A percentile compares a stretch with the other conserved stretches of the same genome.
Evolutionary conservation across 2,329 filamentous ascomycete species (phyloP).

Genomic region (Aaosphaeria arxii): DNA sequence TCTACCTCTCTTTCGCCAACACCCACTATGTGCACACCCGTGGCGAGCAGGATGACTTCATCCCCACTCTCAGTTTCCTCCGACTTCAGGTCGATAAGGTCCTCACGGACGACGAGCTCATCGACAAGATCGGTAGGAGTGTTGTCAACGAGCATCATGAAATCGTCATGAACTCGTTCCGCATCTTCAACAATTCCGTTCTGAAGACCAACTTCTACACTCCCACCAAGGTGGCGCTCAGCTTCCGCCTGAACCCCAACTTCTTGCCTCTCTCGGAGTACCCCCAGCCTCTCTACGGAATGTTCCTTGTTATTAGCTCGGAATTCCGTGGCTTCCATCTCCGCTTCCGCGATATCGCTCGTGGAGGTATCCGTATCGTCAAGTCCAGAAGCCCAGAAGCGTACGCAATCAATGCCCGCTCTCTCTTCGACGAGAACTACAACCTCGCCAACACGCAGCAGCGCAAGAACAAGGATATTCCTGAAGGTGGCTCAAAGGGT

Average conservation of each 20-base stretch:
- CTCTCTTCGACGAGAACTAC: constrained; percentile 98
- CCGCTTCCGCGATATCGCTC: constrained; percentile 93
- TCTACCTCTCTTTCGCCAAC: constrained; percentile 90
- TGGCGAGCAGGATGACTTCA: constrained; percentile 64
- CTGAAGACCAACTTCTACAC: constrained; percentile 98
- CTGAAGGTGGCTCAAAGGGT: constrained; percentile 96
- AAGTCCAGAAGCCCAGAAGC: constrained; percentile 96
- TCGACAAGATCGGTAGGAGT: constrained; percentile 38
- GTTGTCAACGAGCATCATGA: constrained; percentile 83
- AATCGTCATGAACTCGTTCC: constrained; percentile 97
- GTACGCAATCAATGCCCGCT: constrained; percentile 93
- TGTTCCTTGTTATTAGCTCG: constrained; percentile 97
- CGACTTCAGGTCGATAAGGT: constrained; percentile 65
- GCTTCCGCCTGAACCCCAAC: constrained; percentile 85
- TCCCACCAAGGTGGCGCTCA: constrained; percentile 95
- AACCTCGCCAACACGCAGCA: constrained; percentile 97
- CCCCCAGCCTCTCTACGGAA: constrained; percentile 88
- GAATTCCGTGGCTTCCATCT: constrained; percentile 97
- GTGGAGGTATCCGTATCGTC: constrained; percentile 96
- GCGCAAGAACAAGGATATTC: constrained; percentile 99
- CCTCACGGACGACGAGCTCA: constrained; percentile 36
- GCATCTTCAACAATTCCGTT: constrained; percentile 88
- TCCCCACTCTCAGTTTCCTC: constrained; percentile 67
- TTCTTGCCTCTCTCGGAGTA: constrained; percentile 94
- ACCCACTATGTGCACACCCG: constrained; percentile 73